These are phyloP conservation scores for Ophiostoma perfectum DNA, from an alignment of 2,329 filamentous ascomycete genomes.

Conservation along the genomic window DNA sequence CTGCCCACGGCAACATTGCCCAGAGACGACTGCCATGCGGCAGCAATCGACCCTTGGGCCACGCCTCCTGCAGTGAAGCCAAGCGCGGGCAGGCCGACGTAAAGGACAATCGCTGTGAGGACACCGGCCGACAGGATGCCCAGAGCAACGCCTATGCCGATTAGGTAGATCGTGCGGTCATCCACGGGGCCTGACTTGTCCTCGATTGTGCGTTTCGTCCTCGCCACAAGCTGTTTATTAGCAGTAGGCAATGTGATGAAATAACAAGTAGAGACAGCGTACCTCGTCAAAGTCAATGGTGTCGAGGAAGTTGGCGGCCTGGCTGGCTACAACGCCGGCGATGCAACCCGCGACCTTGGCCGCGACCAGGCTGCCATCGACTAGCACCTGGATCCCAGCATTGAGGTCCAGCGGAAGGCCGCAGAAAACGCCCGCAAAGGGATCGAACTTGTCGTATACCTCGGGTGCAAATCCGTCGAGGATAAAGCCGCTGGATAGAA, in stretches of 20 bases:
- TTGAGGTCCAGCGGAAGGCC: not conserved
- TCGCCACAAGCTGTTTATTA: not conserved
- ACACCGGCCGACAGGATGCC: not conserved
- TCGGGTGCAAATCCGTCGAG: too few species aligned
- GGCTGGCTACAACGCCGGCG: not conserved
- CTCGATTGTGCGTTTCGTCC: not conserved
- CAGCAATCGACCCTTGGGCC: not conserved
- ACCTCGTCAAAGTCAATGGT: not conserved
- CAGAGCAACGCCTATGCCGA: not conserved
- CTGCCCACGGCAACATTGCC: not conserved
- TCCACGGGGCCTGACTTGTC: not conserved
- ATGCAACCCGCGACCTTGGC: not conserved
- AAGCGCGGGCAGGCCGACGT: not conserved
- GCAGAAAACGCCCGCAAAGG: not conserved
- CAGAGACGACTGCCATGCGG: not conserved
- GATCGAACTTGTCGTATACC: not conserved
- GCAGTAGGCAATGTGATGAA: too few species aligned
- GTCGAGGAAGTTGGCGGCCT: not conserved
- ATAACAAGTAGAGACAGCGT: not conserved
- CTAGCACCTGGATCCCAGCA: not conserved
- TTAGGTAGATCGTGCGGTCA: not conserved
- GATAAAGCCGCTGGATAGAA: too few species aligned
- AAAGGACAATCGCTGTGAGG: not conserved
- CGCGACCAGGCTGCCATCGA: not conserved
- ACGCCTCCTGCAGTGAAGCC: not conserved